Base-by-base conservation (phyloP, 2,329 filamentous ascomycete genomes). In the Talaromyces albobiverticillius region DNA sequence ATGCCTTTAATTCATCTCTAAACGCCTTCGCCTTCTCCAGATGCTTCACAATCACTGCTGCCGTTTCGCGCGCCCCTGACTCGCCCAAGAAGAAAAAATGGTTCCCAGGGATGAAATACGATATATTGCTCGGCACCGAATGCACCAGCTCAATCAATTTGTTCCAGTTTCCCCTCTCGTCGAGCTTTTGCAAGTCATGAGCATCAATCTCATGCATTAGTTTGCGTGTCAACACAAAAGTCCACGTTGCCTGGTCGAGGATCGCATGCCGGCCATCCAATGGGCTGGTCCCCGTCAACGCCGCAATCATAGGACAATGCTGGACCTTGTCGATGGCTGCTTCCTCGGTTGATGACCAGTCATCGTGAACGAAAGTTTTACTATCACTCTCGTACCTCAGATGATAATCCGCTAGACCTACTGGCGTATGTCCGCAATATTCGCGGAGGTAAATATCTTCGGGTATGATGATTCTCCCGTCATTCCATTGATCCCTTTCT, bases 1-100 rank as follows among this genome's bases (percentile, higher is more conserved):
- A 18, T 3, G 36, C 26, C 16, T 42, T 32, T 18, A 58, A 53
- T 5, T 46, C 36, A 5, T n/a, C n/a, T 25, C 49, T 25, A 29
- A 54, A 53, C 16, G 16, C 29, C 9, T 36, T 25, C 13, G 23
- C 48, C 26, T 26, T 34, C 31, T 31, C 22, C 10, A 60, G 16
- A 2, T 57, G 22, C 20, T 32, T 20, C 3, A 54, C 18, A 11
- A 60, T 57, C 7, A 41, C 38, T 3, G 57, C 47, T 3, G 57
- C 57, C 4, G 59, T 58, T 32, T 57, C 29, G 2, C 52, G 52
- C 22, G 61, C 61, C 3, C 60, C 60, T n/a, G 14, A 43, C 20
- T 60, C 56, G 4, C 61, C 60, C 10, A 63, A 38, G 38, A 62
- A 63, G 36, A 63, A 63, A 34, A 62, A 63, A 55, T 63, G 61